Percentiles rank a stretch among this genome's conserved stretches.
Evolutionary conservation across 805 yeast genomes (phyloP).

Genomic region (Saccharomycopsis sp.): DNA sequence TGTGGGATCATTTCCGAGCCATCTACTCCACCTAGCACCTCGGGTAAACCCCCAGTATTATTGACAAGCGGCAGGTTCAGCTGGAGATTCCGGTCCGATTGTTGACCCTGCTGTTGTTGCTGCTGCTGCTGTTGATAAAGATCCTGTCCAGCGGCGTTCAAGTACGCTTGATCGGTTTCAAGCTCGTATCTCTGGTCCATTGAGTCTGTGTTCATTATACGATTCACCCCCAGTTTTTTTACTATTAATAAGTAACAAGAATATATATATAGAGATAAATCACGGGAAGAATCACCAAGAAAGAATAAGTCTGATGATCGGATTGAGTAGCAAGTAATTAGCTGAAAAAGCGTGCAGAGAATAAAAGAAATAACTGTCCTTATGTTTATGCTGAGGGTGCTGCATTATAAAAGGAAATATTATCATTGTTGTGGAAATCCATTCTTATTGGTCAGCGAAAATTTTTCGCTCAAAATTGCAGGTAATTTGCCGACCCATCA

Average conservation of each 20-base stretch:
- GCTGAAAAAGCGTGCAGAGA: no score
- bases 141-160: background rate
- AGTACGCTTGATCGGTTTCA: background rate
- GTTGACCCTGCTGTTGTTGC: constrained; percentile 12
- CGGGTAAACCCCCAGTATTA: background rate
- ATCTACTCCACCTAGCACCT: background rate
- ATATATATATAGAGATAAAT: no score
- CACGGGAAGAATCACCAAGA: no score
- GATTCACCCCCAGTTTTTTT: constrained; percentile 4
- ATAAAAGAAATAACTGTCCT: no score
- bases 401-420: no score
- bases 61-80: background rate
- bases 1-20: background rate
- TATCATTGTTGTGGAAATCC: no score
- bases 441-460: background rate
- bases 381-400: no score
- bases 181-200: constrained; percentile 5
- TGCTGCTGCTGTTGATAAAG: constrained; percentile 11
- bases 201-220: constrained; percentile 4
- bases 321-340: no score
- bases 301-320: no score
- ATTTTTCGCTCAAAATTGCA: background rate
- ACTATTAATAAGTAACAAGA: no score
- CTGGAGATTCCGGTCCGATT: constrained; percentile 17
- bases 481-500: no score